Base-by-base conservation (phyloP, 192 early-diverging fungal species). In the Coemansia asiatica region DNA sequence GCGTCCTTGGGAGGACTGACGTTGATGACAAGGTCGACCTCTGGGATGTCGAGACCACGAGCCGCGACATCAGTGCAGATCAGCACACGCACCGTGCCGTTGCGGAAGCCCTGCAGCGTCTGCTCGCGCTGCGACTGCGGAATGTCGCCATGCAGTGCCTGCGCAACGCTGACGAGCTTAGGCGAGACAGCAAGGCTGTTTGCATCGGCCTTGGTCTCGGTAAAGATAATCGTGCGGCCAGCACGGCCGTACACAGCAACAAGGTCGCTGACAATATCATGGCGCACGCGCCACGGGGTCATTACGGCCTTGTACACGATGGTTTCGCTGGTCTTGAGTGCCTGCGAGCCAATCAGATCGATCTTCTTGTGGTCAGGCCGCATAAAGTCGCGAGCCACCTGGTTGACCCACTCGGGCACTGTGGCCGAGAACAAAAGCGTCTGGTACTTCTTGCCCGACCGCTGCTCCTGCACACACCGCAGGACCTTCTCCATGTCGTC, bases 361-460 rank as follows among this genome's bases (percentile, higher is more conserved):
- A 98, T 87, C 66, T 87, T 83, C 38, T 83, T 76, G 72, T 92
- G 87, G 61, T 87, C 83, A 8, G 84, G 72, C 23, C 78, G 81
- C 29, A 98, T 84, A 28, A 90, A 88, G 40, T 85, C 78, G 46
- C 83, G 70, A 29, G 91, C 90, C 13, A 95, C 86, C 51, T 84
- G 72, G 64, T 80, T 72, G 74, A 98, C 92, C 63, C 87, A 84
- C 47, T 68, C 64, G 8, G 93, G 91, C n/a, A 98, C 84, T 1
- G 97, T 99, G 25, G 97, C 97, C 29, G 94, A 96, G 83, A 96
- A 99, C 76, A 99, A 87, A 67, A 95, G 85, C 18, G 94, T 96
- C 70, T 94, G 90, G 64, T 95, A 89, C 28, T 70, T 56, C 21
- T 57, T 64, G 23, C 72, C 75, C 44, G 85, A 68, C 76, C 92